Evolutionary conservation across 2,329 filamentous ascomycete genomes (phyloP), one percentile per base, ranked within the genome.

Genomic region (Pseudogymnoascus sp.): DNA sequence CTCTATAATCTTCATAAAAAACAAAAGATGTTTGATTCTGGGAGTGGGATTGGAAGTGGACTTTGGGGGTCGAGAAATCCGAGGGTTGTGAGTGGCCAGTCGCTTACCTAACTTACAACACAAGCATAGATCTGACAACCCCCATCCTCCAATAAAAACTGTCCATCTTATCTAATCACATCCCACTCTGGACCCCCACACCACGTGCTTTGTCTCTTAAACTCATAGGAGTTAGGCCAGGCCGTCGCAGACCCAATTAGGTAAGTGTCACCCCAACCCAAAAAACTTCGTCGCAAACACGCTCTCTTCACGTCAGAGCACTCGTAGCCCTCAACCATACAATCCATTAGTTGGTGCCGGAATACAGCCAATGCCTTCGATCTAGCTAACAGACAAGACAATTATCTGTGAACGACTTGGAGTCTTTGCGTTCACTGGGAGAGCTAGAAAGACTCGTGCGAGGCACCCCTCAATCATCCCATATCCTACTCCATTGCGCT

Each of bases 351-450:
- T 13, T 21, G 44, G 48, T 9, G 27, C 58, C 21, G 15, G 10
- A 44, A 38, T 29, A 39, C 31, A 38, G 21, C 33, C 35, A 60
- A 27, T 60, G 58, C 15, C 58, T 38, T 27, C 27, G 33, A 9
- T 59, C 4, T 59, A 59, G 21, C 58, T 59, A 41, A 38, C 35
- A 59, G 65, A 66, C 73, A 69, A 74, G 82, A 81, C 74, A 68
- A 71, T 67, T 62, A 70, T 67, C 75, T 74, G 81, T 82, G 81
- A 75, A 83, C 82, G 83, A 85, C 83, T 85, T 85, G 69, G 74
- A 82, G 83, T 85, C 83, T 85, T 85, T 85, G 83, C 83, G 82
- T 81, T 84, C 84, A 82, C 81, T 76, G 78, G 73, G 77, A 78
- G 74, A 58, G 76, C 73, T 66, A 81, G 79, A 84, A 84, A 85